Evolutionary conservation across 176 grass and related monocot species (phyloP).

Genomic region (Eleusine indica): DNA sequence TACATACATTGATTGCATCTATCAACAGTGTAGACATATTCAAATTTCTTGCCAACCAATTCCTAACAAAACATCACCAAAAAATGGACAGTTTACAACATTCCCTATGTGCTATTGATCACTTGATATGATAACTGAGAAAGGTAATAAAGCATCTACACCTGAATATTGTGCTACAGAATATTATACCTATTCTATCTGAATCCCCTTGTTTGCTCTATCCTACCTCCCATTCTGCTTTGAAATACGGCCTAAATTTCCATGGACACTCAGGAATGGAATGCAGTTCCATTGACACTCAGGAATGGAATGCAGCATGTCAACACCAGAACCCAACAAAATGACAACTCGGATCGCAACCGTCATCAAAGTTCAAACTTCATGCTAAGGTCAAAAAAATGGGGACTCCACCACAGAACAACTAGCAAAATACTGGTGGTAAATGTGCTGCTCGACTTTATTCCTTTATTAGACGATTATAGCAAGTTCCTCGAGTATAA

Average conservation of each 20-base stretch:
- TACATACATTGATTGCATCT: background rate
- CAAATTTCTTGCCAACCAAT: background rate
- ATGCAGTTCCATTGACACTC: no score
- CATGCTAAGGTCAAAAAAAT: background rate
- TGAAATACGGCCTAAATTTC: background rate
- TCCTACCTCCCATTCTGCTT: background rate
- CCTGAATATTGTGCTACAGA: background rate
- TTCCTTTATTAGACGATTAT: background rate
- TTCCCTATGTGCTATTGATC: background rate
- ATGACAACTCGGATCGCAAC: background rate
- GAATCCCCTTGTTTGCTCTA: background rate
- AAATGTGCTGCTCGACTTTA: background rate
- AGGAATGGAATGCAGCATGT: background rate
- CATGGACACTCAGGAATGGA: background rate
- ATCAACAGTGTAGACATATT: background rate
- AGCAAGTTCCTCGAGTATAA: background rate
- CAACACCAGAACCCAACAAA: background rate
- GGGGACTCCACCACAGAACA: background rate
- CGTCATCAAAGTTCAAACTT: background rate
- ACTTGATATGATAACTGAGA: background rate
- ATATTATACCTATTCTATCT: background rate
- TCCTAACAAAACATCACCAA: background rate
- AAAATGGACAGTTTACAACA: background rate
- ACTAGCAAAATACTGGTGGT: background rate
- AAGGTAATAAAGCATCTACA: background rate